Percentiles rank a stretch among this genome's conserved stretches.
These are phyloP conservation scores for Coniochaeta sp. DNA, from an alignment of 2,329 filamentous ascomycete genomes.

Conservation along the genomic window DNA sequence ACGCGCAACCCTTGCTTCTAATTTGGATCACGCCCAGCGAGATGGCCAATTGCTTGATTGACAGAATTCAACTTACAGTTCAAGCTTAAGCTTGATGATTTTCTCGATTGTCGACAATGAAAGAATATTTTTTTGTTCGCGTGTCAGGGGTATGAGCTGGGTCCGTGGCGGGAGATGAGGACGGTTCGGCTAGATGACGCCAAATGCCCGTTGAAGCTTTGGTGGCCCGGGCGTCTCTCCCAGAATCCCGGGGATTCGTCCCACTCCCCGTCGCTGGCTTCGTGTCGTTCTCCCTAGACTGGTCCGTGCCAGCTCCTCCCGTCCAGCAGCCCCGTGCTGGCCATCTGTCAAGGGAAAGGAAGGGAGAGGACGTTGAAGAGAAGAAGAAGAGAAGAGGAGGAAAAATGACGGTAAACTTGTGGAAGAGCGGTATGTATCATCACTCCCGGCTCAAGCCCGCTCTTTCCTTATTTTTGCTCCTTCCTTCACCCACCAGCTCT, in stretches of 20 bases:
- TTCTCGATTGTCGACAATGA: neutral
- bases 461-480: neutral
- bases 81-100: neutral
- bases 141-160: neutral
- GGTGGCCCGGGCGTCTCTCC: neutral
- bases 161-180: neutral
- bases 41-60: neutral
- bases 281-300: neutral
- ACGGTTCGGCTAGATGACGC: neutral
- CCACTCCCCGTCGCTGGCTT: neutral
- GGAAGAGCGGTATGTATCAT: neutral
- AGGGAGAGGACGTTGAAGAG: neutral
- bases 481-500: neutral
- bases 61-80: neutral
- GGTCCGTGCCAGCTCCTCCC: conserved; percentile 3
- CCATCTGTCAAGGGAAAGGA: neutral
- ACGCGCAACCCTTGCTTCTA: neutral
- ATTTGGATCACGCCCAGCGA: neutral
- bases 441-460: neutral
- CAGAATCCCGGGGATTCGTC: neutral
- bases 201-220: neutral
- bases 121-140: neutral
- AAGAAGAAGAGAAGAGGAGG: neutral
- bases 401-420: neutral
- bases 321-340: neutral